Conservation (phyloP, 2,329 filamentous ascomycete species). For the Cladophialophora immunda region DNA sequence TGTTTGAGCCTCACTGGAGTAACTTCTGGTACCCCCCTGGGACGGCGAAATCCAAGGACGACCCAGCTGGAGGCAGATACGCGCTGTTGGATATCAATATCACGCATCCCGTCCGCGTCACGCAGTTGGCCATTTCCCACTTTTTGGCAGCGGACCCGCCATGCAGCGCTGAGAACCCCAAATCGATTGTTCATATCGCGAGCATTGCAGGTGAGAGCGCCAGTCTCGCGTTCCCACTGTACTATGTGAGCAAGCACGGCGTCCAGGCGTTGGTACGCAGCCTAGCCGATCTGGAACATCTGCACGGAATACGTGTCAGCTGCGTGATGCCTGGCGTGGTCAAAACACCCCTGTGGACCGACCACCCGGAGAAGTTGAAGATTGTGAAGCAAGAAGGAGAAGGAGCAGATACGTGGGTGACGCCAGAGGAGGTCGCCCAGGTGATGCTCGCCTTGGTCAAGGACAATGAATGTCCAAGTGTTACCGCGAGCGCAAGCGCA, state of each 20-base stretch:
- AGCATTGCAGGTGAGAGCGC: slow-evolving; percentile 57
- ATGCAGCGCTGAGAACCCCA: slow-evolving; percentile 41
- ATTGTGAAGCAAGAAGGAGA: slow-evolving; percentile 54
- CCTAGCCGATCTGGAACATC: slow-evolving; percentile 58
- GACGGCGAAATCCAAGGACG: slow-evolving; percentile 52
- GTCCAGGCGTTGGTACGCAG: slow-evolving; percentile 60
- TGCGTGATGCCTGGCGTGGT: slow-evolving; percentile 69
- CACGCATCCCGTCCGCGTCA: slow-evolving; percentile 61
- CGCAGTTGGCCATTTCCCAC: slow-evolving; percentile 60
- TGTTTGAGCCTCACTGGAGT: slow-evolving; percentile 54
- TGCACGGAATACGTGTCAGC: slow-evolving; percentile 64
- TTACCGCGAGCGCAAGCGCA: slow-evolving; percentile 2
- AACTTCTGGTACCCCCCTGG: slow-evolving; percentile 62
- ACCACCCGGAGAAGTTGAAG: slow-evolving; percentile 67
- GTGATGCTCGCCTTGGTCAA: slow-evolving; percentile 66
- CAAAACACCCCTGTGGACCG: slow-evolving; percentile 51
- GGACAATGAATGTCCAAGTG: slow-evolving; percentile 50
- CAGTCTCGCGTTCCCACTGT: slow-evolving; percentile 54
- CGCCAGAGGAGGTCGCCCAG: slow-evolving; percentile 67
- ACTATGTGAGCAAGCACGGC: slow-evolving; percentile 59
- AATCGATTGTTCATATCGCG: slow-evolving; percentile 59
- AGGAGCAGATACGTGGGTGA: slow-evolving; percentile 66
- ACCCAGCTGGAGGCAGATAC: slow-evolving; percentile 52
- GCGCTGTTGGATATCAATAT: slow-evolving; percentile 60
- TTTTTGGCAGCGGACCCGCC: slow-evolving; percentile 50